Conservation (phyloP, 441 rosid genomes). For the Gossypium armourianum region DNA sequence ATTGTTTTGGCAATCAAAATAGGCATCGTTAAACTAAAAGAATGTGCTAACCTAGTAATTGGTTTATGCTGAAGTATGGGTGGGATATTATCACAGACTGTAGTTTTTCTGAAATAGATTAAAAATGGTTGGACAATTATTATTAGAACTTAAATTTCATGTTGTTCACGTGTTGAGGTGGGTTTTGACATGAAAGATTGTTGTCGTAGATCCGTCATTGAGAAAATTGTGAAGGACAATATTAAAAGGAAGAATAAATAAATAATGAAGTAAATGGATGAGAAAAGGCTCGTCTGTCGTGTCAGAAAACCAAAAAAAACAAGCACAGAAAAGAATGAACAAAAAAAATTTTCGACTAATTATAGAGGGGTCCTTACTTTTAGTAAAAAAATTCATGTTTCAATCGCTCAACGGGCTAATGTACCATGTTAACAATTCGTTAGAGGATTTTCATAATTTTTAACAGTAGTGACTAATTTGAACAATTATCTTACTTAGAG, state of each 20-base stretch:
- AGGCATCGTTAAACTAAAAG: background rate
- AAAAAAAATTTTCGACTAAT: background rate
- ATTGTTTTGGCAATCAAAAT: background rate
- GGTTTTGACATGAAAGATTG: background rate
- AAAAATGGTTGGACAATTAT: conserved; percentile 5
- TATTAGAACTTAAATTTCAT: conserved; percentile 16
- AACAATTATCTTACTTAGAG: background rate
- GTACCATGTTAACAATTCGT: background rate
- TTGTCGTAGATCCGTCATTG: background rate
- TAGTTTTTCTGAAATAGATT: conserved; percentile 34
- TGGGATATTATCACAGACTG: conserved; percentile 33
- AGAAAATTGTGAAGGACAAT: background rate
- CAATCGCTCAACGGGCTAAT: background rate
- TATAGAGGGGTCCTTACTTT: background rate
- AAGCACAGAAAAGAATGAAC: too few relatives aligned
- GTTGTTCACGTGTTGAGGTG: background rate
- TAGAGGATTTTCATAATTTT: background rate
- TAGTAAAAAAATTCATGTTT: too few relatives aligned
- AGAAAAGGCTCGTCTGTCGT: background rate
- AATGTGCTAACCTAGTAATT: conserved; percentile 53
- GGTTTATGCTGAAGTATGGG: conserved; percentile 56
- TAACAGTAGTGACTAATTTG: background rate
- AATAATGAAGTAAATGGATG: background rate
- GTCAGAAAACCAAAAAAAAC: background rate
- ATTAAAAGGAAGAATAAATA: too few relatives aligned